Evolutionary conservation across 768 basidiomycete genomes (phyloP), one percentile per base, ranked within the genome.

Genomic region (Sistotremastrum niveocremeum): DNA sequence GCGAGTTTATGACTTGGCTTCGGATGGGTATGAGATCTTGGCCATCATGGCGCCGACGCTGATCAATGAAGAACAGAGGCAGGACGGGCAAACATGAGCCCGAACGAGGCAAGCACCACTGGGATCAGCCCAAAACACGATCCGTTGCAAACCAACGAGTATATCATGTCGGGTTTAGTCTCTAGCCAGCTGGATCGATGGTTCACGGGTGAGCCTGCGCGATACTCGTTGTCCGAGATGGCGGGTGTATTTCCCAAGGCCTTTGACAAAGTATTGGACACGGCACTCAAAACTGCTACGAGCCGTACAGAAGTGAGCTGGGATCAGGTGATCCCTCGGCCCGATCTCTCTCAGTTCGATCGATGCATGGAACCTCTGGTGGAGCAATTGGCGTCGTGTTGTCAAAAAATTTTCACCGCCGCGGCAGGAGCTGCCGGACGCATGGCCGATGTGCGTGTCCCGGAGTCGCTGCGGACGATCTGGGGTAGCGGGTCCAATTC

Each of bases 1-100:
- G 72, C 52, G 80, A 87, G 51, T 88, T 90, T 55, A 76, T 88
- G 46, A 68, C 67, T 9, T 89, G 86, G 78, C 64, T 89, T 49
- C 72, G 78, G 49, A 78, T 72, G 59, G 85, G 86, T 86, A 59
- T 58, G 40, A 34, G 30, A 70, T 61, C 11, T 37, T n/a, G 41
- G 34, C 47, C 40, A 37, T 42, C 34, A 32, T 37, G 33, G 12
- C 34, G 12, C 43, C 32, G 4, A 11, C 31, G 37, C 33, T 28
- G 35, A 37, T 6, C 28, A n/a, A n/a, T 40, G 37, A 9, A 30
- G 7, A 46, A 50, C 55, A 72, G 72, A 70, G 61, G 73, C 72
- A 41, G 60, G 63, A 46, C 70, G 72, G 47, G 65, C 69, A 48
- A 79, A 44, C 34, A 43, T 38, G n/a, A 47, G 76, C 55, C 62